Evolutionary conservation across 139 green algal species (phyloP).

Genomic region (Tetradesmus lagerheimii): DNA sequence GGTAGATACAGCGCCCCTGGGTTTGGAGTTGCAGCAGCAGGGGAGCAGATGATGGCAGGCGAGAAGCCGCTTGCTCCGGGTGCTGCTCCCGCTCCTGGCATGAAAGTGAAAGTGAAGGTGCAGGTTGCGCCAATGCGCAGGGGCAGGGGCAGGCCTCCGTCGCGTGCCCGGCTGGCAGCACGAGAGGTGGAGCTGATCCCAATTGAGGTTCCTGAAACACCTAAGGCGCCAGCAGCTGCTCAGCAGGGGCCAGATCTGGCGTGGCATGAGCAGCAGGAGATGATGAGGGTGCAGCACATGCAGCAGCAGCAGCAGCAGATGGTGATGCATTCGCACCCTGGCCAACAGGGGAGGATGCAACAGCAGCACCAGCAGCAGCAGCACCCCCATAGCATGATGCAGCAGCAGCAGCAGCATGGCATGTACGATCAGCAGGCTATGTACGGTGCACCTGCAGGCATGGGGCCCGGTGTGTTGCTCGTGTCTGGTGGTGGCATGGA

Average conservation of each 20-base stretch:
- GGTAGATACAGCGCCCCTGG: not conserved
- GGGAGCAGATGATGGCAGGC: not conserved
- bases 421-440: not conserved
- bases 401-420: not conserved
- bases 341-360: not conserved
- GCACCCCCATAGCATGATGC: not conserved
- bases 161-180: not conserved
- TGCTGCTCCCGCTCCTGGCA: not conserved
- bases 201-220: not conserved
- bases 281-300: not conserved
- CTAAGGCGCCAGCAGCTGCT: not conserved
- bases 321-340: not conserved
- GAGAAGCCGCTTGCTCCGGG: not conserved
- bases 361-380: conserved; percentile 10
- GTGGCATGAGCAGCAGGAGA: not conserved
- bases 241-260: not conserved
- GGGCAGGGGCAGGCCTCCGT: conserved; percentile 25
- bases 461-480: not conserved
- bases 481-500: not conserved
- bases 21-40: conserved; percentile 13
- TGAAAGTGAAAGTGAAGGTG: conserved; percentile 10
- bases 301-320: conserved; percentile 17
- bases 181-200: conserved; percentile 22
- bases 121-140: not conserved
- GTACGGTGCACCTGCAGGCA: not conserved